A percentile compares a stretch with the other conserved stretches of the same genome.
Conservation (phyloP, 2,329 filamentous ascomycete species). For the Parascedosporium putredinis region DNA sequence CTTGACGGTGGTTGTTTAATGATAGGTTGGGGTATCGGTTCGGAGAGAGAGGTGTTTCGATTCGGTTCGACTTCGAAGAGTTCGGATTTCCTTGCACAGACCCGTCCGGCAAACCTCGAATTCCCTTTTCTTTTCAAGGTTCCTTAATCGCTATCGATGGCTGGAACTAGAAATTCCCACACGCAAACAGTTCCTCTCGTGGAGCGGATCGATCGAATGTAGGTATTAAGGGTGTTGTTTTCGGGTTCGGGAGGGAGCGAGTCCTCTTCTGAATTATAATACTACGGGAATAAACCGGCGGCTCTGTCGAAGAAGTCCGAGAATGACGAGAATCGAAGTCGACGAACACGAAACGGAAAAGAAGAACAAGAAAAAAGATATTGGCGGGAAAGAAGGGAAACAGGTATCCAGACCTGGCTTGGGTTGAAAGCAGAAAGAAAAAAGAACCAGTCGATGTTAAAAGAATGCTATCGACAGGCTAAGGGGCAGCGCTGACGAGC, state of each 20-base stretch:
- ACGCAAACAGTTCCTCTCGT: constrained; percentile 3
- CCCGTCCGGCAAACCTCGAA: constrained; percentile 11
- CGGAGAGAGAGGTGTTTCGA: neutral
- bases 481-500: constrained; percentile 37
- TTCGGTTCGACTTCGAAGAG: neutral
- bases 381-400: constrained; percentile 14
- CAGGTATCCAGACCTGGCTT: constrained; percentile 45
- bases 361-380: constrained; percentile 11
- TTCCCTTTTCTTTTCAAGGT: constrained; percentile 10
- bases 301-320: constrained; percentile 9
- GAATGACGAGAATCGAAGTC: constrained; percentile 11
- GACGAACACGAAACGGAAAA: constrained; percentile 9
- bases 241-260: constrained; percentile 11
- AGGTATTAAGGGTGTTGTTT: constrained; percentile 7
- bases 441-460: constrained; percentile 19
- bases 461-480: constrained; percentile 43
- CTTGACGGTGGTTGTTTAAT: constrained; percentile 15
- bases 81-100: neutral
- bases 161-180: neutral
- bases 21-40: constrained; percentile 9
- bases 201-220: constrained; percentile 8
- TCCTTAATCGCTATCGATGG: neutral
- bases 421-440: constrained; percentile 17
- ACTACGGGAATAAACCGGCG: neutral
- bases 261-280: constrained; percentile 4